Evolutionary conservation across 805 yeast species (phyloP), one percentile per base, ranked within the genome.

Genomic region (Ogataea glucozyma): DNA sequence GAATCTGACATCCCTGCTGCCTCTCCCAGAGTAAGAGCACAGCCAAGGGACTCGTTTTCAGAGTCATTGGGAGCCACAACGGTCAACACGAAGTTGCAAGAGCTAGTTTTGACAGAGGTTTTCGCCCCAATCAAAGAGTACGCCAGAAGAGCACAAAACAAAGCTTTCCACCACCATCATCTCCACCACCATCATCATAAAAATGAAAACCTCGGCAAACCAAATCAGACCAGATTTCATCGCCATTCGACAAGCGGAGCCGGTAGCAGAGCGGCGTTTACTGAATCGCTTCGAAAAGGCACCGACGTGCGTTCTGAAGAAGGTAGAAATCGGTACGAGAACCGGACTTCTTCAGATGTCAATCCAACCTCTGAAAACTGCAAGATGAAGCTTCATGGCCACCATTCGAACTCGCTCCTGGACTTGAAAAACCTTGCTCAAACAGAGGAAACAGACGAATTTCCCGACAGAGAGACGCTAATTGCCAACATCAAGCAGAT

Each of bases 31-130:
- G 17, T 48, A 2, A 23, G 31, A 7, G 38, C 47, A 2, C 51
- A 41, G 8, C 45, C 40, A 10, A 40, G 49, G 38, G 48, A 42
- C 8, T 34, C 41, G 14, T 31, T 44, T 20, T 33, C 46, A 6
- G 54, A 49, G 21, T 53, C 53, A 4, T 40, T 70, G 54, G 87
- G 85, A 1, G 73, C 88, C 1, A 85, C 95, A 0, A 76, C 77
- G 3, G 80, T 85, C 3, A 86, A 86, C 58, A 72, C 79, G n/a
- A 78, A 80, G 54, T 64, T 86, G 20, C 83, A 84, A 53, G 91
- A 85, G 52, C 65, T 81, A 37, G 87, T 86, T 0, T 60, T 86
- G 18, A 74, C 78, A 23, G 95, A 86, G 57, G 93, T 85, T 0
- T 85, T 86, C 65, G 79, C 81, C 4, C 81, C 81, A 13, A 64